Percentiles rank a stretch among this genome's conserved stretches.
Conservation (phyloP, 1,284 basidiomycete genomes). For the Serendipita sp. region DNA sequence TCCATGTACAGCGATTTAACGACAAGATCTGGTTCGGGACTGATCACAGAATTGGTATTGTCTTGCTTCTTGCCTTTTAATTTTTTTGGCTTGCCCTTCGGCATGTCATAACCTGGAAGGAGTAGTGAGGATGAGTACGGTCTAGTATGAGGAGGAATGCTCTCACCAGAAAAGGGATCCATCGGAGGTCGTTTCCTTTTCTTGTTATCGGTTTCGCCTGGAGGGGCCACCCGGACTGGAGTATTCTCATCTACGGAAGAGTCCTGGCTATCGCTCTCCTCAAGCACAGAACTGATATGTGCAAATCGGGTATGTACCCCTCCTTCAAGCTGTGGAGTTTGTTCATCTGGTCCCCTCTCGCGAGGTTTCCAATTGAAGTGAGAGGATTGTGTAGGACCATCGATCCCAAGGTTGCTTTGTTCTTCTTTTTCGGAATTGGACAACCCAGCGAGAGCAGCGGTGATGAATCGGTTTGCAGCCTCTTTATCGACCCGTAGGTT, state of each 20-base stretch:
- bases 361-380: neutral
- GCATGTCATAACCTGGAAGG: too few species aligned
- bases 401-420: neutral
- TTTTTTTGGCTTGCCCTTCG: too few species aligned
- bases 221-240: neutral
- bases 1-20: too few species aligned
- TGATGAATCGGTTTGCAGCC: conserved; percentile 3
- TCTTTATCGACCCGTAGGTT: neutral
- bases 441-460: neutral
- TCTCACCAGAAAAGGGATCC: neutral
- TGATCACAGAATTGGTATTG: too few species aligned
- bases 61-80: too few species aligned
- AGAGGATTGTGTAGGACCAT: neutral
- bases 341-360: neutral
- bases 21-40: too few species aligned
- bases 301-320: neutral
- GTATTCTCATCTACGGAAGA: neutral
- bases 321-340: neutral
- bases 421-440: neutral
- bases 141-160: neutral
- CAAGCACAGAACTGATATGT: neutral
- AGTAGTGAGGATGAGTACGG: too few species aligned
- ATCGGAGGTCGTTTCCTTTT: neutral
- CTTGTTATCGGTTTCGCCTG: neutral
- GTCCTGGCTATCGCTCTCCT: neutral